Conservation (phyloP, 805 yeast genomes). For the Ogataea pignaliae region DNA sequence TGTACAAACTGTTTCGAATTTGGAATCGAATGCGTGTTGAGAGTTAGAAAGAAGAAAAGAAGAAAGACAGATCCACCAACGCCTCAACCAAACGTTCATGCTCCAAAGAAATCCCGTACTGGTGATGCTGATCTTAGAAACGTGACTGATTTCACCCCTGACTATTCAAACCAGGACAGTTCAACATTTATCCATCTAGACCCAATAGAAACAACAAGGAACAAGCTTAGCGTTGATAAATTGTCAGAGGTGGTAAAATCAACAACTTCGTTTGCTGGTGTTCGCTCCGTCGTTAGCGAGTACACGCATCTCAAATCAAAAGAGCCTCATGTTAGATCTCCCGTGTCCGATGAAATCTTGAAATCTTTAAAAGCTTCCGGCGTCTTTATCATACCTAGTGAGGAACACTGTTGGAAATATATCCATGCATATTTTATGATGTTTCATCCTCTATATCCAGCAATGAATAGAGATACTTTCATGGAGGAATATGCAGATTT, state of each 20-base stretch:
- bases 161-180: neutral
- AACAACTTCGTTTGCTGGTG: neutral
- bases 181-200: conserved; percentile 1
- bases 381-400: conserved; percentile 51
- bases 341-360: neutral
- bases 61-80: neutral
- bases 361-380: neutral
- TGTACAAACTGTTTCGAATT: conserved; percentile 64
- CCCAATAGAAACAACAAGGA: neutral
- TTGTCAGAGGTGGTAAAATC: neutral
- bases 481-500: conserved; percentile 38
- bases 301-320: neutral
- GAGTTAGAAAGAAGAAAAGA: conserved; percentile 32
- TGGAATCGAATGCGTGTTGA: conserved; percentile 62
- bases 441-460: conserved; percentile 65
- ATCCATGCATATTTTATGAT: conserved; percentile 56
- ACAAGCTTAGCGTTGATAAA: neutral
- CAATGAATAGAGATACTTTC: conserved; percentile 56
- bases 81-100: no score
- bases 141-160: neutral
- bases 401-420: conserved; percentile 52
- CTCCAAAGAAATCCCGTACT: neutral
- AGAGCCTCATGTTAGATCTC: neutral
- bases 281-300: neutral
- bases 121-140: neutral